Evolutionary conservation across 176 grass and related monocot genomes (phyloP).

Genomic region (Paspalum notatum): DNA sequence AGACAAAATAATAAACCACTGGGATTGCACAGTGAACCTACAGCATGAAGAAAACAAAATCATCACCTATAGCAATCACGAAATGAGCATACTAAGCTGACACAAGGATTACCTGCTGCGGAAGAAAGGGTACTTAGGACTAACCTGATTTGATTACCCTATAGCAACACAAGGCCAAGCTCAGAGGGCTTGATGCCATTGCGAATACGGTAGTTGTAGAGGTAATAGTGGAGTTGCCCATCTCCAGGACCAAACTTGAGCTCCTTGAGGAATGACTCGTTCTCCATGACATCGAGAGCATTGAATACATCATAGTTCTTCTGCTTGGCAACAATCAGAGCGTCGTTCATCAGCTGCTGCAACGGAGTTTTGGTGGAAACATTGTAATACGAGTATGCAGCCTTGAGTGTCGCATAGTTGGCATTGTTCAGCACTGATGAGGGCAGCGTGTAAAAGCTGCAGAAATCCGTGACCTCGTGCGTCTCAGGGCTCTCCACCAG

Average conservation of each 20-base stretch:
- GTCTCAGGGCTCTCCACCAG: slow-evolving; percentile 96
- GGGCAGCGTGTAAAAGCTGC: slow-evolving; percentile 94
- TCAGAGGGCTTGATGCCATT: slow-evolving; percentile 78
- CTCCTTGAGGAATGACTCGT: slow-evolving; percentile 86
- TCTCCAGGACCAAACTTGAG: slow-evolving; percentile 98
- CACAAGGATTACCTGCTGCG: slow-evolving; percentile 39
- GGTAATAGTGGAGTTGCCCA: slow-evolving; percentile 97
- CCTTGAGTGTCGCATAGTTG: slow-evolving; percentile 80
- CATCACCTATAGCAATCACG: slow-evolving; percentile 33
- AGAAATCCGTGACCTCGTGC: slow-evolving; percentile 95
- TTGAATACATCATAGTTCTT: slow-evolving; percentile 97
- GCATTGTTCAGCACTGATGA: slow-evolving; percentile 92
- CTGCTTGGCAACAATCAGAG: slow-evolving; percentile 89
- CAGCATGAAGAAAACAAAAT: slow-evolving; percentile 35
- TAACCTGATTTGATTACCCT: slow-evolving; percentile 35
- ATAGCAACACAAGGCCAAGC: slow-evolving; percentile 93
- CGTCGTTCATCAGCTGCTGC: slow-evolving; percentile 95
- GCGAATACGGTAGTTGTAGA: slow-evolving; percentile 87
- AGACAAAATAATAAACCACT: slow-evolving; percentile 52
- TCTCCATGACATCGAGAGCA: slow-evolving; percentile 95
- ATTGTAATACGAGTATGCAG: slow-evolving; percentile 96
- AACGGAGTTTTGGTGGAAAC: slow-evolving; percentile 84
- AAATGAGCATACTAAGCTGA: slow-evolving; percentile 31
- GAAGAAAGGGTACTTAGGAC: slow-evolving; percentile 30
- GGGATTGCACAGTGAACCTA: slow-evolving; percentile 43